Conservation (phyloP, 1,284 basidiomycete species). For the Malassezia sympodialis region DNA sequence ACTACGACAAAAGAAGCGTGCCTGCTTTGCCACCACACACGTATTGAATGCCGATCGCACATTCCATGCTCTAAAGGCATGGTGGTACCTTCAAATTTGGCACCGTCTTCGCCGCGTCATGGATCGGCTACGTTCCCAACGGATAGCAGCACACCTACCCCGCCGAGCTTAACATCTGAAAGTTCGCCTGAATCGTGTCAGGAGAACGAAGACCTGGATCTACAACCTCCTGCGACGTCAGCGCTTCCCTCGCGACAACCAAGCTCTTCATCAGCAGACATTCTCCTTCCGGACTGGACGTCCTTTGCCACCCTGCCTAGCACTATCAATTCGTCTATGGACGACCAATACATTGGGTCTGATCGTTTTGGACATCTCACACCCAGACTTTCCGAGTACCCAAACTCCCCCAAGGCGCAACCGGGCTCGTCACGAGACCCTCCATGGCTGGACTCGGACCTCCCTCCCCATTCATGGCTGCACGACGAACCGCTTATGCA, state of each 20-base stretch:
- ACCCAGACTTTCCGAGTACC: neutral
- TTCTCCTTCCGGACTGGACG: neutral
- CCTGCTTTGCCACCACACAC: neutral
- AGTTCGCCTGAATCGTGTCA: constrained; percentile 16
- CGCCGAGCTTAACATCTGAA: constrained; percentile 14
- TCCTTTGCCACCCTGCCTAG: neutral
- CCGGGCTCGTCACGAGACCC: neutral
- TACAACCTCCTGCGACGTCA: neutral
- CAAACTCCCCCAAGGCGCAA: neutral
- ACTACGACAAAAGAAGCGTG: neutral
- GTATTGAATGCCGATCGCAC: neutral
- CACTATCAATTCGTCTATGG: neutral
- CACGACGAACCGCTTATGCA: neutral
- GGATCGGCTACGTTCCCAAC: neutral
- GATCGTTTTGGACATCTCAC: neutral
- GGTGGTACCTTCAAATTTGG: neutral
- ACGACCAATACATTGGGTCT: neutral
- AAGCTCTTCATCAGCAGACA: neutral
- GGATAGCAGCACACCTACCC: constrained; percentile 10
- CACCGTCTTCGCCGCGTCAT: neutral
- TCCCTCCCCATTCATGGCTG: neutral
- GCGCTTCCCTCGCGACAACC: neutral
- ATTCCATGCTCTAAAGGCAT: constrained; percentile 12
- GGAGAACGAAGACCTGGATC: constrained; percentile 3
- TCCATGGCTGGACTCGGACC: neutral